phyloP scores from a whole-genome alignment of 169 alveolate species.

The Blepharisma undulans region DNA sequence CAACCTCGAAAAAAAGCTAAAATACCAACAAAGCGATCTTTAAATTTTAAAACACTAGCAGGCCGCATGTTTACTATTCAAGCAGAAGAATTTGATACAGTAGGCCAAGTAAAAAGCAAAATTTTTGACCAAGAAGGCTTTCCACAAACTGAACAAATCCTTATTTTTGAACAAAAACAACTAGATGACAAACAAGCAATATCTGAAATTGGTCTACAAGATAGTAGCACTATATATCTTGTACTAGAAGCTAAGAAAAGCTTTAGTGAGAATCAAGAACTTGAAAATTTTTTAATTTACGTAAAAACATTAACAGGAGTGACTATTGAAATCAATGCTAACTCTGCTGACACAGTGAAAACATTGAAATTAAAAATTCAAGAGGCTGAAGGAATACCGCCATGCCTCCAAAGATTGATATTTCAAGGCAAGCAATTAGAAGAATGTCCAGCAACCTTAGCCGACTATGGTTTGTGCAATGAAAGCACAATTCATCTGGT shows the following conservation, averaged over 20 bases:
- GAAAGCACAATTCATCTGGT: conserved; percentile 50
- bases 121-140: not conserved
- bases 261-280: not conserved
- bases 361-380: not conserved
- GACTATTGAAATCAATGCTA: not conserved
- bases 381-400: not conserved
- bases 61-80: not conserved
- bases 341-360: not conserved
- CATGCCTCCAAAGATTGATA: not conserved
- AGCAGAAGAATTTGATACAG: not conserved
- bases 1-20: not conserved
- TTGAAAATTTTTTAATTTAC: not conserved
- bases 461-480: not conserved
- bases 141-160: not conserved
- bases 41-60: not conserved
- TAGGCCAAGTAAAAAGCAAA: not conserved
- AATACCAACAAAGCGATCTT: not conserved
- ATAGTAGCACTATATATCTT: not conserved
- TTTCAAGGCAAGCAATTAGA: conserved; percentile 19
- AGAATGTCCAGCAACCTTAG: not conserved
- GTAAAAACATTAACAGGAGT: not conserved
- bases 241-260: not conserved
- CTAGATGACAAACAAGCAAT: not conserved
- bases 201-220: not conserved
- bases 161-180: not conserved